Base-by-base conservation (phyloP, 1,139 yeast species). In the Saccharomyces hybrid region DNA sequence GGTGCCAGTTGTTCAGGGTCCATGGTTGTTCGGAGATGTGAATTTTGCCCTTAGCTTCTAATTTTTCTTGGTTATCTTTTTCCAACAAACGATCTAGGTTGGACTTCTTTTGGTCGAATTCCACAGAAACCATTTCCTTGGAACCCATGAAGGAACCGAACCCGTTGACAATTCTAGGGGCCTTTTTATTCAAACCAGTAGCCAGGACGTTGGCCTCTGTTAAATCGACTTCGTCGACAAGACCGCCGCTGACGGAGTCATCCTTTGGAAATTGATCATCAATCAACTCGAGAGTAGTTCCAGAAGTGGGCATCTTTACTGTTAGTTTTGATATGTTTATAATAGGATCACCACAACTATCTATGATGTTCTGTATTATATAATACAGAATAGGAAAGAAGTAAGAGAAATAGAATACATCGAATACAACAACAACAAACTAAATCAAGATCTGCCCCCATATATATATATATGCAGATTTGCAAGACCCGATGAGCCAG, bases 21-120 rank as follows among this genome's bases (percentile, higher is more conserved):
- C 95, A 87, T 9, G 96, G 96, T 75, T 86, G 84, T 72, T 95
- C 99, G 51, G 93, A 83, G 60, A 93, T 91, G 72, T 93, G 97
- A 59, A 76, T 77, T 60, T 72, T 74, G 55, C 75, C 74, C 12
- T 38, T 38, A 9, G 44, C 44, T 38, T 16, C n/a, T 19, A 16
- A 21, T 9, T 38, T 38, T 9, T 38, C 44, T 38, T 38, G 44
- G 7, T 16, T 38, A 12, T 38, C 44, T 24, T 38, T 38, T 9
- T 38, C 44, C n/a, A 38, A 9, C 24, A 38, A 24, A 9, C 44
- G 44, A 4, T 38, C 44, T 24, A 38, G 19, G 11, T 38, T 38
- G 5, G 44, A 38, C 44, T 38, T 34, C 62, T 76, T 78, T 47
- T 73, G 77, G 65, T 84, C 88, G 69, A 88, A 48, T 86, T 81